phyloP scores from a whole-genome alignment of 2,329 filamentous ascomycete species.

The Aspergillus cejpii region DNA sequence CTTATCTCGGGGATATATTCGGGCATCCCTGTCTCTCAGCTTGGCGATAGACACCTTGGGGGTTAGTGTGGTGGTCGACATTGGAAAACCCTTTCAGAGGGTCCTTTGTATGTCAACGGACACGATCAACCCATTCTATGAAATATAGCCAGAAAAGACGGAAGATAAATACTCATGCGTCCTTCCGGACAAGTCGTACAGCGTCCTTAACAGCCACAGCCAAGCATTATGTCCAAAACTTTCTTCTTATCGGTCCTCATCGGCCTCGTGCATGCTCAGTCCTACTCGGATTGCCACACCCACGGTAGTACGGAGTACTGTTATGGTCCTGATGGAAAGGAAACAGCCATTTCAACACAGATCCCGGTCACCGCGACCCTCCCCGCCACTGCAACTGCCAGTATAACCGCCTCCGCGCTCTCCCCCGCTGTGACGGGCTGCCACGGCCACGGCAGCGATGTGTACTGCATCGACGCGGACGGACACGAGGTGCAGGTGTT shows the following conservation, averaged over 20 bases:
- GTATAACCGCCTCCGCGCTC: conserved; percentile 26
- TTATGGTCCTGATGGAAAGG: conserved; percentile 26
- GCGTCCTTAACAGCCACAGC: background rate
- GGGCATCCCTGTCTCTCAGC: background rate
- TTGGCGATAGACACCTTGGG: conserved; percentile 22
- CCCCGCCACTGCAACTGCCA: conserved; percentile 18
- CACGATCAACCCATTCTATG: background rate
- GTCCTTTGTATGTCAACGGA: background rate
- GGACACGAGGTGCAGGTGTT: conserved; percentile 36
- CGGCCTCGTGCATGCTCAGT: conserved; percentile 8
- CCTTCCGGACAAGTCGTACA: background rate
- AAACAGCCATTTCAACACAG: conserved; percentile 21
- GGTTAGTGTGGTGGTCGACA: conserved; percentile 9
- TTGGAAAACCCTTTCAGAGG: background rate
- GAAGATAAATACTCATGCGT: background rate
- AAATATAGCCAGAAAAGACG: too few relatives aligned
- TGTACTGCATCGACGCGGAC: conserved; percentile 31
- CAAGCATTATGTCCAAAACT: background rate
- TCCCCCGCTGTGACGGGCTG: conserved; percentile 49
- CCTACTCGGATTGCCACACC: conserved; percentile 25
- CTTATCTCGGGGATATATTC: background rate
- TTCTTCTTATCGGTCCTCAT: conserved; percentile 1
- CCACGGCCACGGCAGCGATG: conserved; percentile 41
- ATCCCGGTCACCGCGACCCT: conserved; percentile 14
- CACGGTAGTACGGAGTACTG: conserved; percentile 29